Conservation (phyloP, 768 basidiomycete genomes). For the Suillus subluteus region DNA sequence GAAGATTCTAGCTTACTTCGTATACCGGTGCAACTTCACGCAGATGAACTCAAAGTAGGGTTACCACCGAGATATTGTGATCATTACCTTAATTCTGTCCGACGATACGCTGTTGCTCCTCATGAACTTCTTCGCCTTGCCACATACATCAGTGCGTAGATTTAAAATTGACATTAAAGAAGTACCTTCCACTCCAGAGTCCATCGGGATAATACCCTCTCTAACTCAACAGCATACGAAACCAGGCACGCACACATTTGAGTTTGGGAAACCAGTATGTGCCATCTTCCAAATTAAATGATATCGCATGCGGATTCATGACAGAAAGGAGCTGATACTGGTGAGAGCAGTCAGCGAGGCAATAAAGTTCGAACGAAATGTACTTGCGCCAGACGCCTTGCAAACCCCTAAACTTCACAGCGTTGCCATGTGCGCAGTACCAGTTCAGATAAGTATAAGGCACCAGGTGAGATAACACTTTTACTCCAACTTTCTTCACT, state of each 20-base stretch:
- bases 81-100: constrained; percentile 57
- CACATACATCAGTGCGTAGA: constrained; percentile 9
- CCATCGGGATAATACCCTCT: constrained; percentile 63
- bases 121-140: constrained; percentile 57
- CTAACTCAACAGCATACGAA: constrained; percentile 54
- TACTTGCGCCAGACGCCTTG: constrained; percentile 50
- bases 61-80: constrained; percentile 3
- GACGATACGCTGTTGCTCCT: constrained; percentile 53
- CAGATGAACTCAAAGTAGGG: constrained; percentile 41
- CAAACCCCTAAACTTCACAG: constrained; percentile 53
- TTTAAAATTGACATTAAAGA: constrained; percentile 11
- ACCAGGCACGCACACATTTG: constrained; percentile 64
- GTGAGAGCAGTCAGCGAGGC: constrained; percentile 15
- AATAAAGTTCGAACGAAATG: constrained; percentile 10
- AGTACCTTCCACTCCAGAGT: constrained; percentile 57
- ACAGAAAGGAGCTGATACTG: constrained; percentile 63
- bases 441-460: constrained; percentile 43
- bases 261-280: constrained; percentile 65
- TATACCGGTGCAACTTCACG: constrained; percentile 53
- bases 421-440: constrained; percentile 55
- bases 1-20: constrained; percentile 29
- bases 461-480: constrained; percentile 42
- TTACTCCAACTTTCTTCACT: not conserved
- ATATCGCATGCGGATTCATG: constrained; percentile 56
- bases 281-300: constrained; percentile 56